phyloP scores from a whole-genome alignment of 352 stramenopile genomes.

The Phytophthora macrochlamydospora region DNA sequence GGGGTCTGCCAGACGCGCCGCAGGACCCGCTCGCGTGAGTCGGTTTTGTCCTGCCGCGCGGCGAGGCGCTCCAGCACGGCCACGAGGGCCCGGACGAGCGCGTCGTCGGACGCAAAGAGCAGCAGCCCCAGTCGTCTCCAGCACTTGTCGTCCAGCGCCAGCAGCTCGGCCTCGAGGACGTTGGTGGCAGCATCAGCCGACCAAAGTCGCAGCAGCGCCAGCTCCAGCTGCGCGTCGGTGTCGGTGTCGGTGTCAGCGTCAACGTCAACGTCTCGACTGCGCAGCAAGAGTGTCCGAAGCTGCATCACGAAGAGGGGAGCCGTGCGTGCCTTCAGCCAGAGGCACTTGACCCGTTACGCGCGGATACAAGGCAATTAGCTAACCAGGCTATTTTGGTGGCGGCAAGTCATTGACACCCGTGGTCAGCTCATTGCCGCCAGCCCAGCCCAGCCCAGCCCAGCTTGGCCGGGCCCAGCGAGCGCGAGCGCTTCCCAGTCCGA shows the following conservation, averaged over 20 bases:
- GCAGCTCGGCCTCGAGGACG: conserved; percentile 13
- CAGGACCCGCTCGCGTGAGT: conserved; percentile 11
- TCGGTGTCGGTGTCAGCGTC: not conserved
- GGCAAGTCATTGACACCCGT: conserved; percentile 12
- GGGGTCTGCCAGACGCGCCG: conserved; percentile 20
- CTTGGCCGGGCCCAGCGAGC: not conserved
- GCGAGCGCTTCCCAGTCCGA: not conserved
- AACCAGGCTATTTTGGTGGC: conserved; percentile 33
- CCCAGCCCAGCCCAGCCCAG: not conserved
- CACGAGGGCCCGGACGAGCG: conserved; percentile 26
- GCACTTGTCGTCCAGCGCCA: conserved; percentile 22
- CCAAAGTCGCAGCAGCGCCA: conserved; percentile 31
- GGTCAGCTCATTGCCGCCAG: not conserved
- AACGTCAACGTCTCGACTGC: not conserved
- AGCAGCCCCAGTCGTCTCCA: conserved; percentile 31
- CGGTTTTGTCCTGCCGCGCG: not conserved
- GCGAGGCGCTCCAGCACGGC: conserved; percentile 24
- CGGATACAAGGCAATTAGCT: conserved; percentile 24
- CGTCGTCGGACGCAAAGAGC: conserved; percentile 25
- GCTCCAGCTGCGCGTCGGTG: conserved; percentile 23
- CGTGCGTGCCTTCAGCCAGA: not conserved
- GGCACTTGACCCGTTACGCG: conserved; percentile 19
- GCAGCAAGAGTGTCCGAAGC: conserved; percentile 19
- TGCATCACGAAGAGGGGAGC: conserved; percentile 5
- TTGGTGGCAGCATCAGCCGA: conserved; percentile 13